These are phyloP conservation scores for Phytomonas sp. DNA, from an alignment of 208 protist genomes.

Conservation along the genomic window DNA sequence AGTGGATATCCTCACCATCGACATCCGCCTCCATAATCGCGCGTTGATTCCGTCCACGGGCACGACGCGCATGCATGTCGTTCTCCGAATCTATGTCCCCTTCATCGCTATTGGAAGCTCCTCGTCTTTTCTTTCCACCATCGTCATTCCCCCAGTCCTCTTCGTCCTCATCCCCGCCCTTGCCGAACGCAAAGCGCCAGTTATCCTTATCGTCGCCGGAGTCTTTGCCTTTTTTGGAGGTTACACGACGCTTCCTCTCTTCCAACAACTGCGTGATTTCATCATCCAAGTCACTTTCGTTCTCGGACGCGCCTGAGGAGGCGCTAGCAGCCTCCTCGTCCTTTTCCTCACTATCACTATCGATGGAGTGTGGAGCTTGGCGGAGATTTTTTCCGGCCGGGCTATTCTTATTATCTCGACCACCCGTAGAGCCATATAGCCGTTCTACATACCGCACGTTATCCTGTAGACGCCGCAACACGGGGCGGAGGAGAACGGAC, in stretches of 20 bases:
- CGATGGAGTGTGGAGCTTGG: not conserved
- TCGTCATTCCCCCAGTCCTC: conserved; percentile 27
- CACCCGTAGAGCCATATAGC: conserved; percentile 17
- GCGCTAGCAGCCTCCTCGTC: not conserved
- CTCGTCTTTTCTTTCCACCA: not conserved
- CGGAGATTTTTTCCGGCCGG: conserved; percentile 1
- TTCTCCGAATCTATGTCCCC: conserved; percentile 25
- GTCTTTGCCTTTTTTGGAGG: conserved; percentile 15
- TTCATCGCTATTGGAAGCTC: conserved; percentile 11
- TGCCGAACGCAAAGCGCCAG: conserved; percentile 85
- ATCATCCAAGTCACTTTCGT: conserved; percentile 77
- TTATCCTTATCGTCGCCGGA: conserved; percentile 16
- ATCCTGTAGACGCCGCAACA: conserved; percentile 66
- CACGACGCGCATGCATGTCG: conserved; percentile 7
- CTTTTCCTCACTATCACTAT: not conserved
- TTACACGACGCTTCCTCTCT: conserved; percentile 16
- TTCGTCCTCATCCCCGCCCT: conserved; percentile 28
- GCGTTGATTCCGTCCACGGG: conserved; percentile 25
- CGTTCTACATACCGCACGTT: conserved; percentile 44
- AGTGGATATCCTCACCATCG: conserved; percentile 35
- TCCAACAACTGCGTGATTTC: conserved; percentile 59
- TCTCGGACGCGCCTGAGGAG: not conserved
- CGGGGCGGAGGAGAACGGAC: conserved; percentile 65
- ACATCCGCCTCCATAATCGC: conserved; percentile 32
- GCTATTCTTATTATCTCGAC: not conserved